Evolutionary conservation across 2,329 filamentous ascomycete genomes (phyloP).

Genomic region (Penicillium sumatraense): DNA sequence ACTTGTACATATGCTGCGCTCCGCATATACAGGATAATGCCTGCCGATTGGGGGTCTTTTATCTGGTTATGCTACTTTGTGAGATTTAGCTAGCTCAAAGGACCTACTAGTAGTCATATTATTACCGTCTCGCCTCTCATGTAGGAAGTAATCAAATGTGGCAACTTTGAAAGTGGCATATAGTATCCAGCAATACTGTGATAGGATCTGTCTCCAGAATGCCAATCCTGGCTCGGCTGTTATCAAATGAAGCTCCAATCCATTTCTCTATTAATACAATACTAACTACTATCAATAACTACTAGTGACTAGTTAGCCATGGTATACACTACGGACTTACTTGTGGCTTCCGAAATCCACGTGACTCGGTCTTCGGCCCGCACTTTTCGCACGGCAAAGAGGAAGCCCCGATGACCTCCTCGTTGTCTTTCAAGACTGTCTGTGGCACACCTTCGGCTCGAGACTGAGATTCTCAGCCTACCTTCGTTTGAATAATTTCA

Average conservation of each 20-base stretch:
- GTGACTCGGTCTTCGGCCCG: constrained; percentile 23
- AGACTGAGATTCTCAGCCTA: not conserved
- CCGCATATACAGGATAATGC: constrained; percentile 34
- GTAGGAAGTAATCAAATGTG: no score
- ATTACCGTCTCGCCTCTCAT: no score
- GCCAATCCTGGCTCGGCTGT: no score
- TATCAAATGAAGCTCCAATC: no score
- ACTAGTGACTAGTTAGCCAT: no score
- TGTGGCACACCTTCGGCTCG: not conserved
- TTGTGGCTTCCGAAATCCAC: constrained; percentile 20
- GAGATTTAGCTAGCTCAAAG: not conserved
- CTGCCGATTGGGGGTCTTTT: no score
- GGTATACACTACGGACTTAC: no score
- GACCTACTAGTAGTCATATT: not conserved
- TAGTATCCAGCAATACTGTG: no score
- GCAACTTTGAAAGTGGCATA: no score
- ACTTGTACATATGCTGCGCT: constrained; percentile 38
- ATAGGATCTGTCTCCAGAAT: no score
- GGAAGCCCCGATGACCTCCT: not conserved
- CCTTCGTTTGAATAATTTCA: not conserved
- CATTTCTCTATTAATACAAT: no score
- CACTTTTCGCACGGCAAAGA: not conserved
- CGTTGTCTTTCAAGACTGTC: not conserved
- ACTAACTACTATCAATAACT: no score
- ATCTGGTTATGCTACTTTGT: not conserved